Evolutionary conservation across 768 basidiomycete species (phyloP).

Genomic region (Tulasnella sp.): DNA sequence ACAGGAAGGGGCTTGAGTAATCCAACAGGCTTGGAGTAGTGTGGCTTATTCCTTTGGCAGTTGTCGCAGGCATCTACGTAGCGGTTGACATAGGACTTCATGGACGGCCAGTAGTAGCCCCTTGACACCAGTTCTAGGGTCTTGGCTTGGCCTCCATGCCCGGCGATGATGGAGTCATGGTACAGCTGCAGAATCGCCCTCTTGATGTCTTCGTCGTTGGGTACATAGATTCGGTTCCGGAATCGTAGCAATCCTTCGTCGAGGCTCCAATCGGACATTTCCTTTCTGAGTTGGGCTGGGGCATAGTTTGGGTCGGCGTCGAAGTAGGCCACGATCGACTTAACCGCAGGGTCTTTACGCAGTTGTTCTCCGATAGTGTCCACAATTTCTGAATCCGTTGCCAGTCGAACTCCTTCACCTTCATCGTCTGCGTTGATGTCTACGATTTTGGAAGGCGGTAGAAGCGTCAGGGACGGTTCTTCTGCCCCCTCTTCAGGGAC

Average conservation of each 20-base stretch:
- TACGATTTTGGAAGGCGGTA: background rate
- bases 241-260: background rate
- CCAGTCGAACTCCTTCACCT: background rate
- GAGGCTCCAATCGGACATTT: background rate
- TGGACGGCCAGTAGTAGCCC: constrained; percentile 39
- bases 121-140: constrained; percentile 38
- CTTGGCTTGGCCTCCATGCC: constrained; percentile 36
- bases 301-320: background rate
- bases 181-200: background rate
- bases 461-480: background rate
- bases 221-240: too few species aligned
- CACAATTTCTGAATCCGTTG: background rate
- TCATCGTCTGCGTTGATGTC: too few species aligned
- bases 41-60: constrained; percentile 38
- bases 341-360: too few species aligned
- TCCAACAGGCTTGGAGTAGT: constrained; percentile 36
- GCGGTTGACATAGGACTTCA: constrained; percentile 36
- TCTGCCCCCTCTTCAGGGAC: constrained; percentile 29
- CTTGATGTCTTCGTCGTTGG: background rate
- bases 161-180: background rate
- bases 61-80: constrained; percentile 41
- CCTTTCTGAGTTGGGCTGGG: background rate
- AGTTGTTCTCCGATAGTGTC: background rate
- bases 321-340: too few species aligned
- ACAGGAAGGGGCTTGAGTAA: constrained; percentile 39